Conservation (phyloP, 805 yeast genomes). For the Wickerhamomyces sydowiorum region DNA sequence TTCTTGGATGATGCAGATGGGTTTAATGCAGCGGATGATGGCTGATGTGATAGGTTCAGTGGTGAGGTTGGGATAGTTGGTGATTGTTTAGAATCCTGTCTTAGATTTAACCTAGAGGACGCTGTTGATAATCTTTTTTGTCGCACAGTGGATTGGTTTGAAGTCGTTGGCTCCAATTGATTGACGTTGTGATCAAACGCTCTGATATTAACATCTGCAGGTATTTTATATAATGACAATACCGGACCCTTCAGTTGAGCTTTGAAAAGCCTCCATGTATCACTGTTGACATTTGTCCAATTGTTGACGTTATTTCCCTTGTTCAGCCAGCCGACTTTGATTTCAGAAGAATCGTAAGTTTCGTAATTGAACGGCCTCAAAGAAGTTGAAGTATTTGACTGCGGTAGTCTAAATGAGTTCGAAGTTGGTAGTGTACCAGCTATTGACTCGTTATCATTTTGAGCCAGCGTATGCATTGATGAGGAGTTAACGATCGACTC, state of each 20-base stretch:
- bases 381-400: neutral
- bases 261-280: slow-evolving; percentile 40
- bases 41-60: slow-evolving; percentile 1
- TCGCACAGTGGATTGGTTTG: slow-evolving; percentile 12
- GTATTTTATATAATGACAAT: slow-evolving; percentile 56
- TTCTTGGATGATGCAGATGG: slow-evolving; percentile 1
- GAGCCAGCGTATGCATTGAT: neutral
- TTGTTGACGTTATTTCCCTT: slow-evolving; percentile 30
- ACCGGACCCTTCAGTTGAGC: slow-evolving; percentile 70
- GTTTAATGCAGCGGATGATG: neutral
- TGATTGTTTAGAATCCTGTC: slow-evolving; percentile 5
- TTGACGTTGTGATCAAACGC: slow-evolving; percentile 28
- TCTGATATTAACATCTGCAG: slow-evolving; percentile 39
- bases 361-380: slow-evolving; percentile 21
- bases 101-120: slow-evolving; percentile 15
- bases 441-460: neutral
- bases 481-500: neutral
- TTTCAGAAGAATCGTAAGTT: slow-evolving; percentile 32
- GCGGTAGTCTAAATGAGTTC: neutral
- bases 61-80: slow-evolving; percentile 10
- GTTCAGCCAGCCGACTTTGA: slow-evolving; percentile 60
- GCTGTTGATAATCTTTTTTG: slow-evolving; percentile 21
- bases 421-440: neutral
- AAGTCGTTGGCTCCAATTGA: neutral
- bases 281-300: slow-evolving; percentile 15